Base-by-base conservation (phyloP, 2,329 filamentous ascomycete genomes). In the Arthrocladium fulminans region DNA sequence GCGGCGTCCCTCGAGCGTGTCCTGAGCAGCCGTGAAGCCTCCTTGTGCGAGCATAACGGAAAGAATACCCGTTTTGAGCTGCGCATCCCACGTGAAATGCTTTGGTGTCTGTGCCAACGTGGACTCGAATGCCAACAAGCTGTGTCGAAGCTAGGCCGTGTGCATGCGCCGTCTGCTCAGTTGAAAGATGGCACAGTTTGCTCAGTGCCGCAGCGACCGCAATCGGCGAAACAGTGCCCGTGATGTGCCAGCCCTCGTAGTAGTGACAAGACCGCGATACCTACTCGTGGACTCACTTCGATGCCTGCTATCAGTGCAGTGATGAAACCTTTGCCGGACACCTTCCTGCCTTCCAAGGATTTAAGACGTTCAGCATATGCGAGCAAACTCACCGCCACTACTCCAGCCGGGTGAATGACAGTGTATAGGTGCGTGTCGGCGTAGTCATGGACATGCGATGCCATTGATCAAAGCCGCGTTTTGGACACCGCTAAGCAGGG, bases 191-290 rank as follows among this genome's bases (percentile, higher is more conserved):
- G 24, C 77, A 60, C 0, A 77, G 57, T 53, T 73, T 76, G 4
- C 67, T 66, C 0, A 76, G 70, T 0, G 71, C 74, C 1, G 76
- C 70, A 0, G 75, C 74, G 3, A 74, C 73, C 9, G 74, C 74
- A 12, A 78, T 69, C 0, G 69, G 71, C 2, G 75, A 75, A 0
- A 72, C 71, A 0, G 72, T 73, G 23, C 67, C 71, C 2, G 74
- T 76, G 50, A 76, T 77, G 57, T 77, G 74, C 73, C 75, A 79
- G 13, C 75, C 75, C 3, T 73, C 63, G 58, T 76, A 71, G 57
- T 79, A 78, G 58, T 77, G 74, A 74, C 64, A 67, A 77, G 10
- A 79, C 73, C 0, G 70, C 67, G 20, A 76, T 57, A 0, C 74
- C 74, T 3, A 74, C 57, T 59, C 76, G 75, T 54, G 74, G 76